Conservation (phyloP, 179 eudicot species). For the Drosera spatulata region DNA sequence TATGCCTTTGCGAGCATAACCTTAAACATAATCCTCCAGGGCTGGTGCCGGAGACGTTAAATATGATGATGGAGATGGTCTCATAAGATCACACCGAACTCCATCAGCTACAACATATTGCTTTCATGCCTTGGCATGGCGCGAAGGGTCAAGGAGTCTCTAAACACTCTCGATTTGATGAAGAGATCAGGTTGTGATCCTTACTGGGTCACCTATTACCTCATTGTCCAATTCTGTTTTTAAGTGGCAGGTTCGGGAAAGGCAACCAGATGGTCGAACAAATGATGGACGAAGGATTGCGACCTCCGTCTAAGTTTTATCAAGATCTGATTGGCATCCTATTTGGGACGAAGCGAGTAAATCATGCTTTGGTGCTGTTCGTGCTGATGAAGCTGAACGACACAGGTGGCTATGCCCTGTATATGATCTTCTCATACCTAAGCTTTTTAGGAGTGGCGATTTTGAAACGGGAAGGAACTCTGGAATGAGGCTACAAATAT, state of each 20-base stretch:
- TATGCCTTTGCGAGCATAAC: conserved; percentile 47
- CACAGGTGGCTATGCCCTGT: conserved; percentile 35
- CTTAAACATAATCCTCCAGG: conserved; percentile 46
- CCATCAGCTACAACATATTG: conserved; percentile 42
- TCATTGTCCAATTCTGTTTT: conserved; percentile 39
- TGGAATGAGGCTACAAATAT: conserved; percentile 49
- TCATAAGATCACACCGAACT: conserved; percentile 32
- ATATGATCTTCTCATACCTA: conserved; percentile 53
- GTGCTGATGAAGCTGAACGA: conserved; percentile 44
- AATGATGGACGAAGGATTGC: conserved; percentile 35
- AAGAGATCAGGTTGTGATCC: conserved; percentile 38
- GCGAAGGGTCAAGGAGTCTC: conserved; percentile 50
- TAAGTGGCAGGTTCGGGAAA: conserved; percentile 58
- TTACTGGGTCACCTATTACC: conserved; percentile 51
- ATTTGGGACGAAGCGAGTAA: conserved; percentile 53
- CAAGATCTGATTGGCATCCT: conserved; percentile 44
- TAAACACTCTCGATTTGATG: conserved; percentile 30
- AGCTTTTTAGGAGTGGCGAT: conserved; percentile 43
- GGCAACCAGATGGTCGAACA: conserved; percentile 48
- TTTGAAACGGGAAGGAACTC: conserved; percentile 44
- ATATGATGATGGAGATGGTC: conserved; percentile 60
- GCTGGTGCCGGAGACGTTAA: conserved; percentile 55
- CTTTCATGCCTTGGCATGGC: conserved; percentile 46
- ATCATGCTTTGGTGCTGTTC: conserved; percentile 45
- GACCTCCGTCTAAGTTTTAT: conserved; percentile 42